Evolutionary conservation across 805 yeast species (phyloP), one percentile per base, ranked within the genome.

Genomic region (Starmerella sp.): DNA sequence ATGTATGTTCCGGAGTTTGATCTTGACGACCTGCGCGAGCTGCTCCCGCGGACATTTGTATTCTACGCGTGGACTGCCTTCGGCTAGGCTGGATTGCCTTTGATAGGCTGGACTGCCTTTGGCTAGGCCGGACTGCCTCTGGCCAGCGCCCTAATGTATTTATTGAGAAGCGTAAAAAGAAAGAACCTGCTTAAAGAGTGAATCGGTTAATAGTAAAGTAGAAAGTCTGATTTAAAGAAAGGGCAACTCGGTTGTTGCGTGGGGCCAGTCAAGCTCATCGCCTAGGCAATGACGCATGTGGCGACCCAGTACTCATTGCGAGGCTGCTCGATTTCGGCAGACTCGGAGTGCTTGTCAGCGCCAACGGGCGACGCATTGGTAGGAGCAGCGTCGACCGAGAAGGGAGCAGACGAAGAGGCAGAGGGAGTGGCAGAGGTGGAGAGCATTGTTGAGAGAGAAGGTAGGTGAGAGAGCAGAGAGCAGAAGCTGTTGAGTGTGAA

Each of bases 11-110:
- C 69, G 8, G 74, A 70, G 51, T 62, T 66, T 3, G 60, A 66
- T 22, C 59, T 71, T 28, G 61, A 66, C 45, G 74, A 71, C 52
- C 58, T 71, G 28, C 56, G 67, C 7, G 58, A 60, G 28, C 54
- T 70, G 48, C 58, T 71, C 8, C 67, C 68, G 10, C 34, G 69
- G 14, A 71, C 73, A 35, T 74, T 71, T 51, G 68, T 71, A 6
- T 65, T 76, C 51, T 69, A 70, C 51, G 63, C 66, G 35, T 74
- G 75, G 67, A 71, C 76, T 5, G 38, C 49, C 8, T 22, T 14
- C 28, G 37, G 31, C 48, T 44, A 31, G 36, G 22, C 22, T 74
- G 75, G 67, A 71, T 76, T 5, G 38, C 49, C 8, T 22, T 14
- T 37, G 37, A 15, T 44, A n/a, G 36, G 15, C 36, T 8, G n/a